A percentile compares a stretch with the other conserved stretches of the same genome.
Conservation (phyloP, 495 filamentous ascomycete species). For the Beverwykella pulmonaria region DNA sequence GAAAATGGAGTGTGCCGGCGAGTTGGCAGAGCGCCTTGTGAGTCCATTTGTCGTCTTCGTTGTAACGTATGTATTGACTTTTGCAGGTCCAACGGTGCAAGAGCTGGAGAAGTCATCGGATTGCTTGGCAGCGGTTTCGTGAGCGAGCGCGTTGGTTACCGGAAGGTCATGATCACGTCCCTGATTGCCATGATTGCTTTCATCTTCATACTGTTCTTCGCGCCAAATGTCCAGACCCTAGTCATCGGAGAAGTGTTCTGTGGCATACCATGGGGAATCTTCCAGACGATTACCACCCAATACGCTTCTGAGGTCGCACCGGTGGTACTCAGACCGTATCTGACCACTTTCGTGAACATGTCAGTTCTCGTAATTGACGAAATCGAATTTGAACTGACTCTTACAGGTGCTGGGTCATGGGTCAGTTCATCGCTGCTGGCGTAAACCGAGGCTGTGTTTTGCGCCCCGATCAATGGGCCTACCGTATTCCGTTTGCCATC, state of each 20-base stretch:
- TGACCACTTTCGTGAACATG: slow-evolving; percentile 40
- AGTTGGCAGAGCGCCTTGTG: slow-evolving; percentile 40
- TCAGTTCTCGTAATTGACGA: not conserved
- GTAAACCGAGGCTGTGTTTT: slow-evolving; percentile 36
- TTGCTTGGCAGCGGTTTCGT: slow-evolving; percentile 41
- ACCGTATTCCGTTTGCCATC: slow-evolving; percentile 42
- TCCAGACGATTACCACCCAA: slow-evolving; percentile 41
- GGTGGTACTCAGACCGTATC: slow-evolving; percentile 30
- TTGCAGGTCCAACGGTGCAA: slow-evolving; percentile 39
- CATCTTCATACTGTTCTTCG: slow-evolving; percentile 44
- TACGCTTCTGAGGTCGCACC: slow-evolving; percentile 43
- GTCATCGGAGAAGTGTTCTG: slow-evolving; percentile 39
- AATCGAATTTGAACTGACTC: not conserved
- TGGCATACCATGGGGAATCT: slow-evolving; percentile 42
- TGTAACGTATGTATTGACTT: slow-evolving; percentile 3
- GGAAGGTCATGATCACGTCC: slow-evolving; percentile 35
- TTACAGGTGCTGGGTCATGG: slow-evolving; percentile 41
- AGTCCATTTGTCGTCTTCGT: not conserved
- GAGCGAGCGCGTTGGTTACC: slow-evolving; percentile 36
- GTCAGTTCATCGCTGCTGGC: slow-evolving; percentile 41
- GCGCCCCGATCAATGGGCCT: slow-evolving; percentile 38
- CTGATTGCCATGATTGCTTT: slow-evolving; percentile 34
- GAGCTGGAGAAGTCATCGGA: slow-evolving; percentile 43
- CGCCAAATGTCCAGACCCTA: slow-evolving; percentile 35
- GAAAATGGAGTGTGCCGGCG: slow-evolving; percentile 36